Evolutionary conservation across 2,329 filamentous ascomycete species (phyloP).

Genomic region (Tolypocladium inflatum): DNA sequence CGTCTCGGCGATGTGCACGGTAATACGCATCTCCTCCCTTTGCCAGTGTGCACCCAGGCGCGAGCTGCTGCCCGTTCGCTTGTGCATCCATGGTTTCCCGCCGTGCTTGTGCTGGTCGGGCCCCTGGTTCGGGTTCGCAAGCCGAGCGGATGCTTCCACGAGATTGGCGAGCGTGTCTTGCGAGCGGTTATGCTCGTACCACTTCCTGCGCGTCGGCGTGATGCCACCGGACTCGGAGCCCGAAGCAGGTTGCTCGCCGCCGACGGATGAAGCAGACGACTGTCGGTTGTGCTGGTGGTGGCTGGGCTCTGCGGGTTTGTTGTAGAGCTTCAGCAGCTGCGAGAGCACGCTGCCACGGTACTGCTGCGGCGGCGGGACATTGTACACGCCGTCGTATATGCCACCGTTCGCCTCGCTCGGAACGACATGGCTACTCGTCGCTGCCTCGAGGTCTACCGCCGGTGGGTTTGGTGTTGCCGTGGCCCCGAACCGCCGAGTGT

Average conservation of each 20-base stretch:
- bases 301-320: slow-evolving; percentile 25
- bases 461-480: slow-evolving; percentile 4
- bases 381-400: slow-evolving; percentile 30
- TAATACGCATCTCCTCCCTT: slow-evolving; percentile 35
- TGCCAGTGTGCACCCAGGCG: slow-evolving; percentile 28
- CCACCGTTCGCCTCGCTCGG: slow-evolving; percentile 27
- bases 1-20: slow-evolving; percentile 51
- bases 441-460: slow-evolving; percentile 4
- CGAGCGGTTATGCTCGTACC: slow-evolving; percentile 38
- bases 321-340: slow-evolving; percentile 37
- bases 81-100: slow-evolving; percentile 24
- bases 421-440: slow-evolving; percentile 5
- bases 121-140: slow-evolving; percentile 9
- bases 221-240: slow-evolving; percentile 25
- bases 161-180: slow-evolving; percentile 37
- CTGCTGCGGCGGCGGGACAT: slow-evolving; percentile 28
- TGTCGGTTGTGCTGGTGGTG: slow-evolving; percentile 12
- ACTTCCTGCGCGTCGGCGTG: slow-evolving; percentile 34
- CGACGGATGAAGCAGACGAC: slow-evolving; percentile 17
- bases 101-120: slow-evolving; percentile 8
- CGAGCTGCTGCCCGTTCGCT: slow-evolving; percentile 24
- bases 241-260: slow-evolving; percentile 17
- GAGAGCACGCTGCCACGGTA: slow-evolving; percentile 36
- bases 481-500: slow-evolving; percentile 20
- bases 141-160: slow-evolving; percentile 32